phyloP scores from a whole-genome alignment of 805 yeast genomes.

The Saccharomycopsis schoenii region DNA sequence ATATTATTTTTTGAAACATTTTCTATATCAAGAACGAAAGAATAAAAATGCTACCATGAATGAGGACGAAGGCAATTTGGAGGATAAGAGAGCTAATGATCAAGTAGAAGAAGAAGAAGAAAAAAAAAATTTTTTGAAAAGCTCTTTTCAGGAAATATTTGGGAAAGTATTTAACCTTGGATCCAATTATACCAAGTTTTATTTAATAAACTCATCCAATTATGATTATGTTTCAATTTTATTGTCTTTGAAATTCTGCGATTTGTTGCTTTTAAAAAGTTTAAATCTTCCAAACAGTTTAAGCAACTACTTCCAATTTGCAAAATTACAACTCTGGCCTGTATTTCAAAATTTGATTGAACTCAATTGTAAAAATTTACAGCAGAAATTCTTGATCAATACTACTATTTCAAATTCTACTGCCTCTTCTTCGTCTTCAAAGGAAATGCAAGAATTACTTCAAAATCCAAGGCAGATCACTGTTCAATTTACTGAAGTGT shows the following conservation, averaged over 20 bases:
- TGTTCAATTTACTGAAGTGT: slow-evolving; percentile 64
- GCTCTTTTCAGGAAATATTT: slow-evolving; percentile 32
- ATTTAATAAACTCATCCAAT: slow-evolving; percentile 26
- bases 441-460: background rate
- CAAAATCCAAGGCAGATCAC: slow-evolving; percentile 34
- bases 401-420: background rate
- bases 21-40: slow-evolving; percentile 41
- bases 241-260: slow-evolving; percentile 62
- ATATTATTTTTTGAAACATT: slow-evolving; percentile 63
- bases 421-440: background rate
- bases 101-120: background rate
- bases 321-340: slow-evolving; percentile 75
- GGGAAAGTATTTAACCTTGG: slow-evolving; percentile 44
- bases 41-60: slow-evolving; percentile 19
- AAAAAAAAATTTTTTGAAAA: background rate
- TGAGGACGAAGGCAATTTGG: background rate
- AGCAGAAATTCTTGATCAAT: slow-evolving; percentile 34
- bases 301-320: slow-evolving; percentile 59
- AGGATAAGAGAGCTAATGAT: background rate
- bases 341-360: slow-evolving; percentile 70
- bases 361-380: slow-evolving; percentile 62
- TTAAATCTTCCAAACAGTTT: slow-evolving; percentile 63
- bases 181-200: slow-evolving; percentile 35
- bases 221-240: slow-evolving; percentile 75
- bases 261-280: slow-evolving; percentile 51